phyloP scores from a whole-genome alignment of 805 yeast genomes.

The Schizosaccharomyces lindneri region DNA sequence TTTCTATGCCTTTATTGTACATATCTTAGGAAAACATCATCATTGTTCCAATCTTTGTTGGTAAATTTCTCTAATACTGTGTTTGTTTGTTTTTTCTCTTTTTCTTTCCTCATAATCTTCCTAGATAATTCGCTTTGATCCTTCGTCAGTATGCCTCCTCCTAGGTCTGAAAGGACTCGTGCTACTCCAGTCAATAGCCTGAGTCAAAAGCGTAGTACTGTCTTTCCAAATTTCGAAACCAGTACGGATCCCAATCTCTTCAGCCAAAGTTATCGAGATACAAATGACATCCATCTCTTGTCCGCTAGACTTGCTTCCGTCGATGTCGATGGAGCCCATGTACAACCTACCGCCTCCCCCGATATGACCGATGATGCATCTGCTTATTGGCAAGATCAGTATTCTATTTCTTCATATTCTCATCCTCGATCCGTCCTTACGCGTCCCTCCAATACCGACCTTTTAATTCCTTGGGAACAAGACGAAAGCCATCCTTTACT shows the following conservation, averaged over 20 bases:
- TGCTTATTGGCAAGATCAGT: background rate
- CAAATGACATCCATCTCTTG: slow-evolving; percentile 3
- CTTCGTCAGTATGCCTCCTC: no score
- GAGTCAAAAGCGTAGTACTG: background rate
- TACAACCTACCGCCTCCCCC: slow-evolving; percentile 7
- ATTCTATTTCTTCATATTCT: no score
- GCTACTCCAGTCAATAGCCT: background rate
- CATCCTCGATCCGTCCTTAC: no score
- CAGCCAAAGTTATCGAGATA: background rate
- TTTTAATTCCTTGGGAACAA: background rate
- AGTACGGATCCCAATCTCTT: background rate
- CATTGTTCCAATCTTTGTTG: background rate
- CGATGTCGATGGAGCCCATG: slow-evolving; percentile 7
- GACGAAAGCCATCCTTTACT: background rate
- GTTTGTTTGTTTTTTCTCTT: no score
- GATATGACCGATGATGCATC: slow-evolving; percentile 6
- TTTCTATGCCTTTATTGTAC: background rate
- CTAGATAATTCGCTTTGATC: no score
- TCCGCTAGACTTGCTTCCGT: slow-evolving; percentile 4
- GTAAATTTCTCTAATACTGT: no score
- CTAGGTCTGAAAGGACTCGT: no score
- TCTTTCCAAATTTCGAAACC: background rate
- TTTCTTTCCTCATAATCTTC: no score
- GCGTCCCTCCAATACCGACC: background rate
- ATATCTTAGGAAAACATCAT: background rate